Evolutionary conservation across 345 rosid genomes (phyloP).

Genomic region (Mallotus nudiflorus): DNA sequence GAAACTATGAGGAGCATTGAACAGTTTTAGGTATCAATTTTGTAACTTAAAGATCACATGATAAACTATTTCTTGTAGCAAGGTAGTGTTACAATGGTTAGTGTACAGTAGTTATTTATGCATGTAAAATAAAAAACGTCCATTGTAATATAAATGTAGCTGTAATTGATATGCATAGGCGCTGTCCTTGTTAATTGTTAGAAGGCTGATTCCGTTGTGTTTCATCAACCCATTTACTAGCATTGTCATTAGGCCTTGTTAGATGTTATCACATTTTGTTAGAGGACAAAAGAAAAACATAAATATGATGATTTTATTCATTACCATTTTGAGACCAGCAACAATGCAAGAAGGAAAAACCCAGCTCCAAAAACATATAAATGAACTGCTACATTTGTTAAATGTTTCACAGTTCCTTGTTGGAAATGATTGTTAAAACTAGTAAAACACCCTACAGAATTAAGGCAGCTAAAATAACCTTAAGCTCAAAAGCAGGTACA

Average conservation of each 20-base stretch:
- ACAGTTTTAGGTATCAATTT: conserved; percentile 37
- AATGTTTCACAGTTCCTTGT: not conserved
- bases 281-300: too few relatives aligned
- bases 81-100: not conserved
- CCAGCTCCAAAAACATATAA: not conserved
- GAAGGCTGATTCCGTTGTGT: not conserved
- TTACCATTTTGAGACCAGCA: not conserved
- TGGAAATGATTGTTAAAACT: not conserved
- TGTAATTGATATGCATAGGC: not conserved
- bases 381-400: not conserved
- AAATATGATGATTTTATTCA: not conserved
- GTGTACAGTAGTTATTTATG: not conserved
- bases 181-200: not conserved
- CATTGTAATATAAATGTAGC: not conserved
- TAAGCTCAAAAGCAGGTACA: not conserved
- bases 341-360: not conserved
- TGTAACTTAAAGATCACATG: conserved; percentile 5
- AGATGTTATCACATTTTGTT: too few relatives aligned
- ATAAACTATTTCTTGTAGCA: not conserved
- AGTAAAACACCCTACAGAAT: not conserved
- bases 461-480: not conserved
- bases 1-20: conserved; percentile 29
- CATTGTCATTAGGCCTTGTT: not conserved
- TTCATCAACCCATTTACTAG: not conserved
- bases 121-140: conserved; percentile 3